Base-by-base conservation (phyloP, 768 basidiomycete species). In the Russula sp. region DNA sequence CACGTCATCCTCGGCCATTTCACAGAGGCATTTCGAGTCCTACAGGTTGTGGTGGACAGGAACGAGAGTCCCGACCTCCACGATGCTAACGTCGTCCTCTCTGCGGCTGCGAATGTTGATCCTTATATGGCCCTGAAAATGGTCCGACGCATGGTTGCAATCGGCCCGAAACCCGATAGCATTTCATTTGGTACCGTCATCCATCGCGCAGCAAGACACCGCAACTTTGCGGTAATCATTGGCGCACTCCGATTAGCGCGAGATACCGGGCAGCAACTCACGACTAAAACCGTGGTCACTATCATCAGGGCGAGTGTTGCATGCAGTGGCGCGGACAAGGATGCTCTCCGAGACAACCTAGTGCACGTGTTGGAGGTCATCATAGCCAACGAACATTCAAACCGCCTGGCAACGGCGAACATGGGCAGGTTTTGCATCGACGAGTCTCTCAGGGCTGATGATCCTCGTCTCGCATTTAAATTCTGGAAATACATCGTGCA, bases 61-160 rank as follows among this genome's bases (percentile, higher is more conserved):
- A 73, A 71, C 61, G 81, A 86, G 71, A 69, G 80, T 57, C 86
- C 86, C 18, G 87, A 90, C 72, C 67, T 80, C 44, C 76, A 83
- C 70, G 89, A 90, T 70, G 75, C 88, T 56, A 89, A 88, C 69
- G 81, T 90, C 55, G 80, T 79, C 46, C 77, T 90, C 60, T 76
- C 78, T 3, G 81, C 79, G 11, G 72, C 88, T 57, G 81, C 86
- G 30, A 75, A 78, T 62, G 72, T 79, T 65, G 74, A 80, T 49
- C 81, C 86, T 24, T 73, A 74, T 13, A 69, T 69, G 18, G 89
- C 84, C 1, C 75, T 74, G 24, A 69, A 65, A 20, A 75, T 85
- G 69, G 71, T 90, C n/a, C 69, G 76, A 60, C 76, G 77, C 36
- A 87, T 89, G 84, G 68, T 75, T 1, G 68, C 73, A 18, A 68